Conservation (phyloP, 306 rosid species). For the Vigna trinervia region DNA sequence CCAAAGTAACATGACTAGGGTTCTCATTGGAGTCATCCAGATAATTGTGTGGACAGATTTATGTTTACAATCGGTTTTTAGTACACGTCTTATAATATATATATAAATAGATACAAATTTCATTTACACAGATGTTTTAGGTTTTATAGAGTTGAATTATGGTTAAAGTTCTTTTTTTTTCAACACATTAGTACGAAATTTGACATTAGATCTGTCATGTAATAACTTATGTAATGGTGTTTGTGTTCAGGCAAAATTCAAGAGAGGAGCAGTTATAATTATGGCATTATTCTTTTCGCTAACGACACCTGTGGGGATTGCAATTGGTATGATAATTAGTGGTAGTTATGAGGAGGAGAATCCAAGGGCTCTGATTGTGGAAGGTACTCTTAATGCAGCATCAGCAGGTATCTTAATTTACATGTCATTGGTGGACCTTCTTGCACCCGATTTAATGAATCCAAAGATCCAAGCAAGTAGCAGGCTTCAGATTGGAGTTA, state of each 20-base stretch:
- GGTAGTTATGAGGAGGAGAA: conserved; percentile 39
- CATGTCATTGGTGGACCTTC: conserved; percentile 60
- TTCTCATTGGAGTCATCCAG: no score
- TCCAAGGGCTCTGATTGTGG: conserved; percentile 43
- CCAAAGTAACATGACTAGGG: neutral
- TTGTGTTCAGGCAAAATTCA: conserved; percentile 48
- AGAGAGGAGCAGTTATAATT: conserved; percentile 25
- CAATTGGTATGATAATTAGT: conserved; percentile 47
- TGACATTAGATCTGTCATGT: no score
- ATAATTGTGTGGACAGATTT: no score
- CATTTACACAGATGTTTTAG: no score
- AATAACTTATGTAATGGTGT: no score
- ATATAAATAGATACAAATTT: no score
- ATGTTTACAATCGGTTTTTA: no score
- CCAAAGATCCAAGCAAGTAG: conserved; percentile 46
- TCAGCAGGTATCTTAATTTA: conserved; percentile 48
- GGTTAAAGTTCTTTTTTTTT: no score
- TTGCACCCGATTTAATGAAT: conserved; percentile 59
- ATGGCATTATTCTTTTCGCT: conserved; percentile 58
- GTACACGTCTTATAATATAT: no score
- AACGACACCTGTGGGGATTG: conserved; percentile 63
- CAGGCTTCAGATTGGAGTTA: conserved; percentile 35
- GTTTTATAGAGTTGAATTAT: no score
- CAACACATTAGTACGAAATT: no score
- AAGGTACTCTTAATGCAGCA: conserved; percentile 35